A percentile compares a stretch with the other conserved stretches of the same genome.
Conservation (phyloP, 306 rosid genomes). For the Begonia fuchsioides region DNA sequence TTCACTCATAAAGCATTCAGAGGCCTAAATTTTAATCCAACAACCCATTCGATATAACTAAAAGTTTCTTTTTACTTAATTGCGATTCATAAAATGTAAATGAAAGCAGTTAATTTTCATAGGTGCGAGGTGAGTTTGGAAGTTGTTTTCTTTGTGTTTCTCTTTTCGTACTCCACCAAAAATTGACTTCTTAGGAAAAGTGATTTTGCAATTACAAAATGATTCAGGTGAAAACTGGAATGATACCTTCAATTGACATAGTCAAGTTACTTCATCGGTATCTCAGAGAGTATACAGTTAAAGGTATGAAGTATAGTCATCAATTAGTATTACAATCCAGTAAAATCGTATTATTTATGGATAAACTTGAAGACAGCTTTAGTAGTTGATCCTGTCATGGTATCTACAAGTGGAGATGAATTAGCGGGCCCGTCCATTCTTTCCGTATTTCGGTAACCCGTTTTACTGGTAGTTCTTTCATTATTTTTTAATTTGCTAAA, state of each 20-base stretch:
- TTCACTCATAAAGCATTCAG: too few relatives aligned
- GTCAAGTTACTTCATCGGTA: constrained; percentile 44
- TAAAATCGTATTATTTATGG: constrained; percentile 16
- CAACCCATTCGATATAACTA: too few relatives aligned
- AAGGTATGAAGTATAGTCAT: constrained; percentile 37
- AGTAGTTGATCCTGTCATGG: constrained; percentile 97
- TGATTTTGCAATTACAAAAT: constrained; percentile 5
- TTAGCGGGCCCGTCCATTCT: constrained; percentile 63
- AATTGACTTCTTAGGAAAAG: neutral
- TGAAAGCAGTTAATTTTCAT: too few relatives aligned
- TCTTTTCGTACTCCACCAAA: neutral
- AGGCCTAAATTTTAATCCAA: too few relatives aligned
- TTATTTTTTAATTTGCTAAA: too few relatives aligned
- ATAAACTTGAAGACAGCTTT: constrained; percentile 58
- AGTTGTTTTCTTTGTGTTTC: neutral
- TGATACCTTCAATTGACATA: constrained; percentile 56
- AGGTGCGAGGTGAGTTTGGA: too few relatives aligned
- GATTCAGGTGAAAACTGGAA: constrained; percentile 82
- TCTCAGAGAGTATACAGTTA: constrained; percentile 57
- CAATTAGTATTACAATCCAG: constrained; percentile 4
- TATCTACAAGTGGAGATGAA: constrained; percentile 81
- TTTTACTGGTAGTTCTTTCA: too few relatives aligned
- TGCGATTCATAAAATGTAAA: too few relatives aligned
- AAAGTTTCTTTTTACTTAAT: too few relatives aligned
- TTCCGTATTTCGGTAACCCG: constrained; percentile 38